A percentile compares a stretch with the other conserved stretches of the same genome.
Evolutionary conservation across 2,329 filamentous ascomycete species (phyloP).

Genomic region (Nigrograna mackinnonii): DNA sequence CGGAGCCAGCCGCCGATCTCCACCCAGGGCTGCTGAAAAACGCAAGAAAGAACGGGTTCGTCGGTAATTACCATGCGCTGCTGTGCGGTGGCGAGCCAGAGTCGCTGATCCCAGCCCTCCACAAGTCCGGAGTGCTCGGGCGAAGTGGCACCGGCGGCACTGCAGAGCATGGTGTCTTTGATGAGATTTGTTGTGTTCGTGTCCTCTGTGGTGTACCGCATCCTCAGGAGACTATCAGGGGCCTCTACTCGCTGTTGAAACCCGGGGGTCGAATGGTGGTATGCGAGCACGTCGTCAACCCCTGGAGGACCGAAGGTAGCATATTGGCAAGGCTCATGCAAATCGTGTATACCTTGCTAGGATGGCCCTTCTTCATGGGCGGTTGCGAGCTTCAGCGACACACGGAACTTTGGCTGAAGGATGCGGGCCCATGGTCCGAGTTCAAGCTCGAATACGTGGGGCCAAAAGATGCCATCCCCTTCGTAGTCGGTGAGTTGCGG

Average conservation of each 20-base stretch:
- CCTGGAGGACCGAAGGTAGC: conserved; percentile 52
- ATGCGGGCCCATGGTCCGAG: conserved; percentile 53
- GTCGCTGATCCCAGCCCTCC: conserved; percentile 49
- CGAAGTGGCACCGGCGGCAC: conserved; percentile 20
- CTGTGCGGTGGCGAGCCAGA: conserved; percentile 51
- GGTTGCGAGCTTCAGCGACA: conserved; percentile 56
- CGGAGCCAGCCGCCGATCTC: conserved; percentile 55
- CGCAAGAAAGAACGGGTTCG: conserved; percentile 46
- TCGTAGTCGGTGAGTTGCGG: conserved; percentile 38
- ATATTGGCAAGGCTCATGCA: conserved; percentile 51
- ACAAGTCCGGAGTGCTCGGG: conserved; percentile 45
- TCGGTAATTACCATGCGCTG: conserved; percentile 54
- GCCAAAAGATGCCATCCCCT: conserved; percentile 31
- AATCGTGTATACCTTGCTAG: conserved; percentile 46
- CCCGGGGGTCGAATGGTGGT: conserved; percentile 60
- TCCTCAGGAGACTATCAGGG: conserved; percentile 47
- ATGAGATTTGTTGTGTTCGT: conserved; percentile 58
- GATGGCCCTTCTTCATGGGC: conserved; percentile 58
- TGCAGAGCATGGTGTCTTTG: conserved; percentile 49
- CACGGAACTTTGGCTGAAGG: conserved; percentile 48
- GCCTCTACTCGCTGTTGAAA: conserved; percentile 55
- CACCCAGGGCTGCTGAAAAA: conserved; percentile 49
- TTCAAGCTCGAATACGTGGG: conserved; percentile 49
- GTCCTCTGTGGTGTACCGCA: conserved; percentile 60
- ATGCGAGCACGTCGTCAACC: conserved; percentile 60